These are phyloP conservation scores for Jaltomata sinuosa DNA, from an alignment of 257 asterid genomes.

Conservation along the genomic window DNA sequence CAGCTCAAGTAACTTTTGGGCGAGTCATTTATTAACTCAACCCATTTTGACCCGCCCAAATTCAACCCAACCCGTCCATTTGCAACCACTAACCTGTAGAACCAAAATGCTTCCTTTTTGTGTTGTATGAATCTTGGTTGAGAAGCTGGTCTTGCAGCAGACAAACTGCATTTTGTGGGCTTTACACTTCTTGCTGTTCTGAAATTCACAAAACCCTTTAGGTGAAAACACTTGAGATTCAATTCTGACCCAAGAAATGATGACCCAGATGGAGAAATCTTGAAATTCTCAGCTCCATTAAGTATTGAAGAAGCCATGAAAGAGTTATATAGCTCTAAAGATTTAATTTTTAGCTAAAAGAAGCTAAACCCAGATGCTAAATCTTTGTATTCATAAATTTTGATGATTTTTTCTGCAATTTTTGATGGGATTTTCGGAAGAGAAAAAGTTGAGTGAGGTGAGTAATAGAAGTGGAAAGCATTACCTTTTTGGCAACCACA, in stretches of 20 bases:
- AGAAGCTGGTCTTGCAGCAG: slow-evolving; percentile 60
- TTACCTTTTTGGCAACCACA: neutral
- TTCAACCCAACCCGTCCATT: no score
- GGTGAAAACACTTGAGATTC: slow-evolving; percentile 4
- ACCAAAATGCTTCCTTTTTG: slow-evolving; percentile 96
- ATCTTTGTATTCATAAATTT: neutral
- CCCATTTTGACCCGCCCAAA: no score
- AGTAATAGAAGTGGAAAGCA: neutral
- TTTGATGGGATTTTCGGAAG: neutral
- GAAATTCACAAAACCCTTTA: slow-evolving; percentile 7
- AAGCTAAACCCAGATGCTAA: neutral
- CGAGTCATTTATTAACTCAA: no score
- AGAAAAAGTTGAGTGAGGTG: neutral
- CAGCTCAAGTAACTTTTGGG: no score
- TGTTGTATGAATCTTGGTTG: slow-evolving; percentile 93
- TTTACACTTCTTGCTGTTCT: neutral
- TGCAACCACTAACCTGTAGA: slow-evolving; percentile 11
- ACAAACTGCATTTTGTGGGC: slow-evolving; percentile 13
- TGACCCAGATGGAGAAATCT: slow-evolving; percentile 7
- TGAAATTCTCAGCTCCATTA: slow-evolving; percentile 24
- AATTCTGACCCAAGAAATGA: slow-evolving; percentile 18
- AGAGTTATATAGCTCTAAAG: neutral
- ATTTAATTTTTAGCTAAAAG: neutral
- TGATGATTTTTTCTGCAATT: neutral
- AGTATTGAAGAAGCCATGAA: slow-evolving; percentile 29